Base-by-base conservation (phyloP, 768 basidiomycete genomes). In the Boletus sp. region DNA sequence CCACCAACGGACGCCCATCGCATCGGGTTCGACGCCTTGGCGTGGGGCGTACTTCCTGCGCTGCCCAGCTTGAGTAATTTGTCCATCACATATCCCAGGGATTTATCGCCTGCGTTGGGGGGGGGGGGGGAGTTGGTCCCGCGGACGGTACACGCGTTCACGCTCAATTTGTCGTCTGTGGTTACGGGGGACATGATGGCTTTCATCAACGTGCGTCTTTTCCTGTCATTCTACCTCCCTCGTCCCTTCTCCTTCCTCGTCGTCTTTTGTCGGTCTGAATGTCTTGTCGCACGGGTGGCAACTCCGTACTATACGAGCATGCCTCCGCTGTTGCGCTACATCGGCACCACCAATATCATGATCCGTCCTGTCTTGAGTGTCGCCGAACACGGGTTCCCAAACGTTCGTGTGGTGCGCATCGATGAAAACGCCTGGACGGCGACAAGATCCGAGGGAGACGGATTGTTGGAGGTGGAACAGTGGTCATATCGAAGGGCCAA, bases 121-220 rank as follows among this genome's bases (percentile, higher is more conserved):
- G 77, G 81, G 43, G 88, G 86, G 85, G n/a, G n/a, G n/a, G n/a
- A n/a, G n/a, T 71, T 88, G 29, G 77, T 90, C 33, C 87, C 87
- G 8, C 66, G 81, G 25, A 74, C 60, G 35, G 77, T 86, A 4
- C 66, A 69, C 6, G 78, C 81, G 14, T 63, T 85, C 47, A 72
- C 73, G 14, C 62, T 84, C 37, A 79, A 81, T 38, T 50, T 72
- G n/a, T 55, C 63, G 39, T 67, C 69, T 29, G 65, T 63, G 5
- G 61, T 66, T 3, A 57, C 72, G n/a, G 74, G 77, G 52, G 79
- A 82, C 57, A 68, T 74, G 25, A 56, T 67, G 29, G 59, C 66
- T 5, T 81, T 80, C 62, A 58, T 81, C 51, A 74, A 75, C 49
- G 77, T 77, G 52, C 38, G 73, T 27, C 32, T 38, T 27, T 7